Evolutionary conservation across 345 rosid genomes (phyloP).

Genomic region (Trapa incisa): DNA sequence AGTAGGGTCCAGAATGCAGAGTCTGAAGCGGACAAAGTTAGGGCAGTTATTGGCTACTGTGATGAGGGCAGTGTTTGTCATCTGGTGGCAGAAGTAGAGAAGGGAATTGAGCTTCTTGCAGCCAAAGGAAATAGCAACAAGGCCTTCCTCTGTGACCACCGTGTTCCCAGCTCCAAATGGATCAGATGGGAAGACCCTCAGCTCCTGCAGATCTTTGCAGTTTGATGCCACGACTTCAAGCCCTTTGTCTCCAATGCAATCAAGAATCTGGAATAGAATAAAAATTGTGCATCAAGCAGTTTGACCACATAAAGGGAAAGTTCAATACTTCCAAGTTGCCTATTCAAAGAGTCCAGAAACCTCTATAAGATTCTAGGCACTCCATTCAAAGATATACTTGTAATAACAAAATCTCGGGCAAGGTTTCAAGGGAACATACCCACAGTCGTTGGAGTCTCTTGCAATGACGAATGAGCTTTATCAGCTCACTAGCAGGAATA

Average conservation of each 20-base stretch:
- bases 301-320: background rate
- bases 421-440: conserved; percentile 30
- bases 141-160: conserved; percentile 75
- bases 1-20: conserved; percentile 63
- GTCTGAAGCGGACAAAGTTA: conserved; percentile 68
- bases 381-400: background rate
- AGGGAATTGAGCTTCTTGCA: conserved; percentile 75
- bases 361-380: background rate
- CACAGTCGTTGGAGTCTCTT: conserved; percentile 68
- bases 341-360: background rate
- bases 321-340: too few relatives aligned
- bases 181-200: conserved; percentile 89
- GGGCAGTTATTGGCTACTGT: conserved; percentile 76
- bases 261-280: conserved; percentile 56
- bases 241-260: conserved; percentile 85
- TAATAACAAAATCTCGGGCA: background rate
- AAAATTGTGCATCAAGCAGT: background rate
- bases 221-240: conserved; percentile 59
- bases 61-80: conserved; percentile 87
- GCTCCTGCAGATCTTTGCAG: conserved; percentile 76
- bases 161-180: conserved; percentile 39
- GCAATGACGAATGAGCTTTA: conserved; percentile 50
- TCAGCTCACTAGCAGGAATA: conserved; percentile 46
- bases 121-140: conserved; percentile 74
- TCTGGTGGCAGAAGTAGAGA: conserved; percentile 88